Evolutionary conservation across 2,329 filamentous ascomycete species (phyloP), one percentile per base, ranked within the genome.

Genomic region (Alternaria atra): DNA sequence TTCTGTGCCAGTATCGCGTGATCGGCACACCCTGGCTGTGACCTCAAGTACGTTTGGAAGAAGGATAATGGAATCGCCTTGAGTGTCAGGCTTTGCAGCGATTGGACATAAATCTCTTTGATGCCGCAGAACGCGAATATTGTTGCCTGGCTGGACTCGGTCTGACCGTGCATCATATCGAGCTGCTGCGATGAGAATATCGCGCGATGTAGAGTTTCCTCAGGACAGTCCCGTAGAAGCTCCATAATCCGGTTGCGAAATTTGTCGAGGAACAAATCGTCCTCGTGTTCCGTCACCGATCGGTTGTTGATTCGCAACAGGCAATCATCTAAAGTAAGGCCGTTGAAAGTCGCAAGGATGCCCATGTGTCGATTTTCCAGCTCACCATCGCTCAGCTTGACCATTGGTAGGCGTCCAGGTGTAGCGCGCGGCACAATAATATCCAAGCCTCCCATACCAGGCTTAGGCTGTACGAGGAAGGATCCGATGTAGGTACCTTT

Each of bases 71-170:
- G 81, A 1, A 80, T 77, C 15, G 78, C 77, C 76, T 66, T 65
- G 64, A 73, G 47, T 39, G 58, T 60, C 58, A 69, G 25, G 66
- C 70, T 73, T 27, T 74, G 66, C n/a, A 75, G 51, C 5, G 73
- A 71, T 40, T 78, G 72, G 17, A 70, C 73, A 60, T 82, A 79
- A 12, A 81, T 76, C 46, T 81, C 79, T 29, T 79, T 77, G 59
- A 81, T 80, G 6, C 78, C 77, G 59, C 80, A 83, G 66, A 84
- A 83, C 5, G 81, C 75, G 55, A 80, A 82, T 2, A 83, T 60
- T 4, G 75, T 81, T 13, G 80, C 71, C n/a, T 67, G 52, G 48
- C 58, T 70, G 8, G 50, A 35, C 7, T 75, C 77, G 15, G 76
- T 71, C 17, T 70, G 66, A 1, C 74, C 73, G 35, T 74, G 69